Base-by-base conservation (phyloP, 176 grass and related monocot genomes). In the Hyparrhenia diplandra region DNA sequence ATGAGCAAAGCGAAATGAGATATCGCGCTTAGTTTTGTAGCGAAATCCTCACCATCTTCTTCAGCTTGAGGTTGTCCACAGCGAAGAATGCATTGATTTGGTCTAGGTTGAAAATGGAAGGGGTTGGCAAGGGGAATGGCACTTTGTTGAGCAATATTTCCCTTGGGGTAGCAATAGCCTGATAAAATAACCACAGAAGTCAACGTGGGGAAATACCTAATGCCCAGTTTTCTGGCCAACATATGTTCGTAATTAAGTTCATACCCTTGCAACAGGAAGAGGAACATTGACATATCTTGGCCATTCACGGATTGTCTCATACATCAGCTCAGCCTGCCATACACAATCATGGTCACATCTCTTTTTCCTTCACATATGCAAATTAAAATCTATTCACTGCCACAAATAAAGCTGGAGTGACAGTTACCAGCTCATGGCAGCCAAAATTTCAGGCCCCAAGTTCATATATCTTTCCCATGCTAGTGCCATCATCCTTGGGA, bases 401-500 rank as follows among this genome's bases (percentile, higher is more conserved):
- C n/a, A 82, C 28, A 82, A 25, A 1, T 54, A 36, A 75, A 41
- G 17, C 58, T n/a, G 9, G 5, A 59, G 35, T 59, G 66, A 77
- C 35, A 84, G 80, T 87, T 89, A 99, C 96, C 88, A 99, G 86
- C 51, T 99, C 85, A 74, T 93, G 24, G 95, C 10, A 72, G 96
- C 91, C 67, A 82, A 93, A 77, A 99, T 69, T 18, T 95, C 86
- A 36, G 96, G 92, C 96, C 96, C 96, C 96, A 65, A 99, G 96
- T 54, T 99, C 92, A 32, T 93, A 99, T 41, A 78, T 82, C 82
- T 95, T 99, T 60, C 96, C 96, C 92, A 93, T 87, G 75, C 96
- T 95, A 20, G 82, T 77, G 78, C 96, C 96, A 28, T 99, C 90
- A 91, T 99, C 96, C 80, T 95, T 99, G 92, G 55, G 92, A 93